Conservation (phyloP, 805 yeast genomes). For the Candida palmyrensis region DNA sequence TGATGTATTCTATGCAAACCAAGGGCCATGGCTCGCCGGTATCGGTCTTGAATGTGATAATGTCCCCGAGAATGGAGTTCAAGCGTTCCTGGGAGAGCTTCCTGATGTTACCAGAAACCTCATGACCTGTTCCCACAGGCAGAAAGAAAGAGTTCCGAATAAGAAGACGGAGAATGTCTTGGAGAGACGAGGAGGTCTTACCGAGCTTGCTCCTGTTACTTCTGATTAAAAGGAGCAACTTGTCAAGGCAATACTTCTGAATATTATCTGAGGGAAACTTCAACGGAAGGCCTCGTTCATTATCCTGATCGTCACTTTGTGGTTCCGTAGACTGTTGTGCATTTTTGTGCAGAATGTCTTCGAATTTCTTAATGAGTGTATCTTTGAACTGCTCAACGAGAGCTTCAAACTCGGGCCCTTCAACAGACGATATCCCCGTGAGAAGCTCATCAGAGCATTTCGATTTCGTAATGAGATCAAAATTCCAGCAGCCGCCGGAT, state of each 20-base stretch:
- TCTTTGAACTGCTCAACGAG: slow-evolving; percentile 17
- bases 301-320: neutral
- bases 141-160: slow-evolving; percentile 39
- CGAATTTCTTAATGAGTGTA: slow-evolving; percentile 20
- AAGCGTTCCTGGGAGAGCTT: slow-evolving; percentile 56
- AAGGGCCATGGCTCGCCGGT: slow-evolving; percentile 58
- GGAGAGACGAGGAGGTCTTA: slow-evolving; percentile 14
- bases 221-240: slow-evolving; percentile 48
- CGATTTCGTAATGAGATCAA: slow-evolving; percentile 73
- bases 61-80: slow-evolving; percentile 60
- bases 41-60: slow-evolving; percentile 40
- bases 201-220: slow-evolving; percentile 32
- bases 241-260: slow-evolving; percentile 59
- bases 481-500: slow-evolving; percentile 55
- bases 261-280: slow-evolving; percentile 28
- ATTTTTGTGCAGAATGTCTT: slow-evolving; percentile 4
- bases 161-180: slow-evolving; percentile 33
- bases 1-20: slow-evolving; percentile 38
- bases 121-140: slow-evolving; percentile 8
- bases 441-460: slow-evolving; percentile 47
- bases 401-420: slow-evolving; percentile 9
- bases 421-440: slow-evolving; percentile 33
- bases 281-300: neutral
- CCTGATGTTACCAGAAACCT: slow-evolving; percentile 30
- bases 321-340: slow-evolving; percentile 13